Evolutionary conservation across 108 stramenopile genomes (phyloP).

Genomic region (Pseudonitzschia multiseries): DNA sequence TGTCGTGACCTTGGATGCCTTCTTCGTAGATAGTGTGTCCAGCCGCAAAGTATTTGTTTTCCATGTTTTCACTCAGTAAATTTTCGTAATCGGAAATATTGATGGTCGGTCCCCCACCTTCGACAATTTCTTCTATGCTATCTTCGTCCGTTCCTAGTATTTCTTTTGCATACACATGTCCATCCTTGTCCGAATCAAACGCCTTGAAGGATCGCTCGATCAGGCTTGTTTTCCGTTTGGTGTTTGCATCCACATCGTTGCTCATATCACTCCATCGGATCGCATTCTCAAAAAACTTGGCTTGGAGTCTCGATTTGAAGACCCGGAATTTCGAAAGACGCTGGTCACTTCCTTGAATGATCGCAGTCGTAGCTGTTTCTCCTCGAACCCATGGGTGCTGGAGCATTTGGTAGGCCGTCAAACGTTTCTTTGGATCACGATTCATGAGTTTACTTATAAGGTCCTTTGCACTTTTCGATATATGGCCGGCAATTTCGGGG

Average conservation of each 20-base stretch:
- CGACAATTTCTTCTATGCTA: constrained; percentile 26
- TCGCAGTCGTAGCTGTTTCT: constrained; percentile 66
- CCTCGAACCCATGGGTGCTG: constrained; percentile 90
- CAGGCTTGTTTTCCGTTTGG: constrained; percentile 49
- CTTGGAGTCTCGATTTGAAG: constrained; percentile 67
- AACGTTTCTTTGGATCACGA: constrained; percentile 58
- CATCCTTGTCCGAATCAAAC: constrained; percentile 46
- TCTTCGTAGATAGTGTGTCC: constrained; percentile 73
- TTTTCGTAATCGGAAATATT: constrained; percentile 70
- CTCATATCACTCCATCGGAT: constrained; percentile 52
- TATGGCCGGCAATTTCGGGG: constrained; percentile 51
- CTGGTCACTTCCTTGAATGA: constrained; percentile 73
- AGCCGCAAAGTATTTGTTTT: constrained; percentile 74
- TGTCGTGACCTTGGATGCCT: constrained; percentile 64
- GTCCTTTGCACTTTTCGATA: constrained; percentile 65
- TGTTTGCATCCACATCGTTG: constrained; percentile 42
- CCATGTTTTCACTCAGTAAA: constrained; percentile 77
- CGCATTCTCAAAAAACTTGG: constrained; percentile 73
- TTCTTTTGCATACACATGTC: constrained; percentile 40
- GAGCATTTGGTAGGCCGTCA: constrained; percentile 81
- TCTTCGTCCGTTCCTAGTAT: constrained; percentile 24
- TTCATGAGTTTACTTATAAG: constrained; percentile 73
- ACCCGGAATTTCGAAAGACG: constrained; percentile 59
- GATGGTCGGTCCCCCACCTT: constrained; percentile 36
- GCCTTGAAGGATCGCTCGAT: constrained; percentile 75